phyloP scores from a whole-genome alignment of 495 filamentous ascomycete species.

The Patellaria atrata region DNA sequence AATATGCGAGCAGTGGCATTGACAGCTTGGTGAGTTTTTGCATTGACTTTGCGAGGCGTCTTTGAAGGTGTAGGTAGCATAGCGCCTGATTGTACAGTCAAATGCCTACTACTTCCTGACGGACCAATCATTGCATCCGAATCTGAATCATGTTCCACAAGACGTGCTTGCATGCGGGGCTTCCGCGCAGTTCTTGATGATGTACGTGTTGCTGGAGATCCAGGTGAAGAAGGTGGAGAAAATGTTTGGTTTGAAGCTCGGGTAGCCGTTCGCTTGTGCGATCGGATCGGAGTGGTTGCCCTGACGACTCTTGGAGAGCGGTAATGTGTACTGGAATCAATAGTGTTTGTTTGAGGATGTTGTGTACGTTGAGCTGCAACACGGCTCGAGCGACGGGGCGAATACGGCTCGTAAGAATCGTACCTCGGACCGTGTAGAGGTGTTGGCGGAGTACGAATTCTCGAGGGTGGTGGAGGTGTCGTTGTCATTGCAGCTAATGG shows the following conservation, averaged over 20 bases:
- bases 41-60: conserved; percentile 63
- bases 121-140: conserved; percentile 15
- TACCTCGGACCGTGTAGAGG: conserved; percentile 54
- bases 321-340: neutral
- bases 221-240: conserved; percentile 38
- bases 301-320: conserved; percentile 3
- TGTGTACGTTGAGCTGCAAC: conserved; percentile 32
- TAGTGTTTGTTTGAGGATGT: conserved; percentile 22
- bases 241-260: conserved; percentile 22
- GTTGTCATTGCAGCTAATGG: conserved; percentile 35
- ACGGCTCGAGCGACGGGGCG: conserved; percentile 43
- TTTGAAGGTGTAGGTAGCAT: conserved; percentile 85
- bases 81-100: conserved; percentile 13
- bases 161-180: conserved; percentile 5
- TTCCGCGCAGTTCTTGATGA: conserved; percentile 8
- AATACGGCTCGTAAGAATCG: conserved; percentile 58
- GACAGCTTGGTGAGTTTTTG: conserved; percentile 35
- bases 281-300: conserved; percentile 22
- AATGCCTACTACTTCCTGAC: conserved; percentile 12
- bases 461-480: conserved; percentile 50
- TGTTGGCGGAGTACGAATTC: conserved; percentile 52
- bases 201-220: conserved; percentile 29
- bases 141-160: conserved; percentile 12
- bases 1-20: conserved; percentile 58
- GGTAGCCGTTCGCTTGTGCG: conserved; percentile 14